Percentiles rank a stretch among this genome's conserved stretches.
Conservation (phyloP, 345 rosid species). For the Eucalyptus polyanthemos region DNA sequence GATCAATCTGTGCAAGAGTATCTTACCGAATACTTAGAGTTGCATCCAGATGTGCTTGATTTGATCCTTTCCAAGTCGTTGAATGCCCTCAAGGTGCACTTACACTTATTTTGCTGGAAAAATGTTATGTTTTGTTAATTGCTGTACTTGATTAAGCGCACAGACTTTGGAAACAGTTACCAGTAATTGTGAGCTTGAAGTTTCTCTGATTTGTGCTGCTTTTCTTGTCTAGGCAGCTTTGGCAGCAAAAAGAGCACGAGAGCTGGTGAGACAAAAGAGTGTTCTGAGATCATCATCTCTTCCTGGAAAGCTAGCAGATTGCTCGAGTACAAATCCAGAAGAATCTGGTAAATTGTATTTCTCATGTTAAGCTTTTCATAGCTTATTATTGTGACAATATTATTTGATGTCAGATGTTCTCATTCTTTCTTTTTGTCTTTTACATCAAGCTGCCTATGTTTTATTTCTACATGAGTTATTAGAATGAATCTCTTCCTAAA, state of each 20-base stretch:
- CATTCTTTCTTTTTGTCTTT: not conserved
- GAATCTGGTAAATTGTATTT: constrained; percentile 50
- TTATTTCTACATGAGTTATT: not conserved
- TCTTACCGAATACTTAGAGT: constrained; percentile 86
- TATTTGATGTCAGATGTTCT: not conserved
- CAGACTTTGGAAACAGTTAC: not conserved
- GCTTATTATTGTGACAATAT: not conserved
- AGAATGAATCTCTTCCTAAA: not conserved
- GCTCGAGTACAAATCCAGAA: constrained; percentile 87
- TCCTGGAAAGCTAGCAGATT: constrained; percentile 98
- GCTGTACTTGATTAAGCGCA: not conserved
- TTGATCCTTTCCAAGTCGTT: constrained; percentile 82
- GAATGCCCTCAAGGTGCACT: constrained; percentile 85
- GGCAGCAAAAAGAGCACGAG: constrained; percentile 98
- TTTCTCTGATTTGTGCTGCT: not conserved
- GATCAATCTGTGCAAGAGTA: constrained; percentile 96
- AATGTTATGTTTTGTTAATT: not conserved
- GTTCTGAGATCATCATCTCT: constrained; percentile 88
- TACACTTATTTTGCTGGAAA: not conserved
- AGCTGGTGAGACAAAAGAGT: constrained; percentile 86
- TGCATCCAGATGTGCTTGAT: constrained; percentile 96
- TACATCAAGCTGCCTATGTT: not conserved
- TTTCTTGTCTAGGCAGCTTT: constrained; percentile 66
- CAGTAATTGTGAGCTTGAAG: not conserved
- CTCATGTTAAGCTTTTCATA: not conserved